These are phyloP conservation scores for Rubroshorea leprosula DNA, from an alignment of 345 rosid species.

Conservation along the genomic window DNA sequence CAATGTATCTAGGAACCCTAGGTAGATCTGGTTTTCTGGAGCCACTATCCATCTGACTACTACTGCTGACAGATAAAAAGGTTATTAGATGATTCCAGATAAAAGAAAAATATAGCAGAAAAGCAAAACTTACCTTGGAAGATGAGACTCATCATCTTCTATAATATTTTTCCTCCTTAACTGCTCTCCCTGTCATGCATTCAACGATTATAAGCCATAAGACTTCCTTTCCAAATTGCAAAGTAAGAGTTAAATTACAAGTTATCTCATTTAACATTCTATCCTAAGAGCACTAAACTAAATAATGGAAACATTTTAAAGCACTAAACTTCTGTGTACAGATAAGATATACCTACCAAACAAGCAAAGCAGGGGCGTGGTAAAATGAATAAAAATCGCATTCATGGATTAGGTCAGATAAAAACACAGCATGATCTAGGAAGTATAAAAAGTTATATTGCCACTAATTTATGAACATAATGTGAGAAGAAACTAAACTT, in stretches of 20 bases:
- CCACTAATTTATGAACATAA: no score
- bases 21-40: conserved; percentile 42
- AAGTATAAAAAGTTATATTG: no score
- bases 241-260: not conserved
- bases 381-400: no score
- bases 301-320: conserved; percentile 5
- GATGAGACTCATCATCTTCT: conserved; percentile 52
- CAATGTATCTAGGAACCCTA: conserved; percentile 58
- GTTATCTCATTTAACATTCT: not conserved
- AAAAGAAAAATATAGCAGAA: not conserved
- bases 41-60: conserved; percentile 34
- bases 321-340: not conserved
- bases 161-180: conserved; percentile 39
- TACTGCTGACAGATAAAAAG: conserved; percentile 15
- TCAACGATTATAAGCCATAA: not conserved
- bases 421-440: no score
- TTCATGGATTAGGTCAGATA: no score
- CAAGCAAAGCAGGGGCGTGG: not conserved
- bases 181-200: conserved; percentile 70
- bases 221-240: not conserved
- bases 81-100: not conserved
- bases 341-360: not conserved
- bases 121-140: conserved; percentile 36
- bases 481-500: no score
- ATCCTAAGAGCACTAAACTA: not conserved